Evolutionary conservation across 176 grass and related monocot species (phyloP).

Genomic region (Phyllostachys edulis): DNA sequence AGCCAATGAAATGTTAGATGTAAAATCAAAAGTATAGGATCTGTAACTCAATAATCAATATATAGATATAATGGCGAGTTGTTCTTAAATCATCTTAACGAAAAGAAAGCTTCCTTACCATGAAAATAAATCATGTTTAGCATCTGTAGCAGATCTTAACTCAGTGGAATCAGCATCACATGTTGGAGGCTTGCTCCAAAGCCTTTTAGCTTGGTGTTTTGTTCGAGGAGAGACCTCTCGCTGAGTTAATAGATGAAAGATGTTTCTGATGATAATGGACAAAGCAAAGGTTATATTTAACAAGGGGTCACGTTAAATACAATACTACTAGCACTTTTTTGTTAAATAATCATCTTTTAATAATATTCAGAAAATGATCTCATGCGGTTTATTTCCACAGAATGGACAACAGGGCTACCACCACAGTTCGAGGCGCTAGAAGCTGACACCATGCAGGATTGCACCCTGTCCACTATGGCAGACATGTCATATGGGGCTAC

Average conservation of each 20-base stretch:
- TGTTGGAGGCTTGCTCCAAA: slow-evolving; percentile 49
- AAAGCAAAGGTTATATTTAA: slow-evolving; percentile 30
- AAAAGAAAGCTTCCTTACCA: slow-evolving; percentile 60
- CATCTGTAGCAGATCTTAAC: slow-evolving; percentile 61
- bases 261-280: slow-evolving; percentile 54
- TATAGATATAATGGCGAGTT: slow-evolving; percentile 10
- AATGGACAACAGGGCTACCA: background rate
- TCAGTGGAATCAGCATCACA: slow-evolving; percentile 32
- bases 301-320: slow-evolving; percentile 16
- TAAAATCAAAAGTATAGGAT: slow-evolving; percentile 2
- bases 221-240: slow-evolving; percentile 81
- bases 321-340: background rate
- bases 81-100: background rate
- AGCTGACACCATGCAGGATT: background rate
- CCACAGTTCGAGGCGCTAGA: background rate
- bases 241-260: slow-evolving; percentile 73
- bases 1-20: background rate
- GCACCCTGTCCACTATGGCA: background rate
- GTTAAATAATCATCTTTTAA: background rate
- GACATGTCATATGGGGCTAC: background rate
- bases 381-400: background rate
- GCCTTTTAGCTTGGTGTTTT: slow-evolving; percentile 73
- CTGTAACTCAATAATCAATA: background rate
- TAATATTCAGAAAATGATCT: background rate
- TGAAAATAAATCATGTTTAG: slow-evolving; percentile 73